phyloP scores from a whole-genome alignment of 257 asterid genomes.

The Solanum paucissectum region DNA sequence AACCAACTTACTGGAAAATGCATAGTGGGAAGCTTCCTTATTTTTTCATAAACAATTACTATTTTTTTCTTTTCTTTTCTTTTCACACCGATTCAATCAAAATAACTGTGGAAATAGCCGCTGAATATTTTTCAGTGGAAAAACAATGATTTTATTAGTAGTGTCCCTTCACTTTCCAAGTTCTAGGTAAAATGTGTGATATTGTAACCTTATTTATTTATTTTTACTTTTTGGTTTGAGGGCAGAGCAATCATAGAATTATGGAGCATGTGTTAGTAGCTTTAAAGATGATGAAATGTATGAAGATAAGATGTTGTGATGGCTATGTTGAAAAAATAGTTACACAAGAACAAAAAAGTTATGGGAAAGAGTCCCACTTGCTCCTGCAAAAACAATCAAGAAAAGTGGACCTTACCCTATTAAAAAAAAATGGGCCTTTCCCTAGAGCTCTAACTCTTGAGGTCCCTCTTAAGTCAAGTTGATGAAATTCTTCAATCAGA shows the following conservation, averaged over 20 bases:
- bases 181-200: slow-evolving; percentile 18
- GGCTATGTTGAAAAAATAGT: slow-evolving; percentile 3
- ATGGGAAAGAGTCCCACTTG: slow-evolving; percentile 34
- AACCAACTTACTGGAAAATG: not conserved
- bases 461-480: not conserved
- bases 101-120: not conserved
- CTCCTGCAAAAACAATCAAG: slow-evolving; percentile 19
- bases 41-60: not conserved
- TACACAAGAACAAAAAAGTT: slow-evolving; percentile 9
- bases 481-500: slow-evolving; percentile 1
- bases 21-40: not conserved
- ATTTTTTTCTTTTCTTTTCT: not conserved
- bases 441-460: not conserved
- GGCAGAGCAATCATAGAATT: slow-evolving; percentile 29
- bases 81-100: not conserved
- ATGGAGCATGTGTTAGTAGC: slow-evolving; percentile 30
- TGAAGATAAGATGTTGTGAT: slow-evolving; percentile 37
- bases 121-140: not conserved
- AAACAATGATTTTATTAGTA: not conserved
- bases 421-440: not conserved
- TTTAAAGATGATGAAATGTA: slow-evolving; percentile 24
- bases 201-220: slow-evolving; percentile 6
- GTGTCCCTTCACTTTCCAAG: slow-evolving; percentile 9
- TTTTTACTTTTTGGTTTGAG: not conserved
- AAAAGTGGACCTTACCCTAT: slow-evolving; percentile 19